Conservation (phyloP, 257 asterid genomes). For the Fraxinus anomala region DNA sequence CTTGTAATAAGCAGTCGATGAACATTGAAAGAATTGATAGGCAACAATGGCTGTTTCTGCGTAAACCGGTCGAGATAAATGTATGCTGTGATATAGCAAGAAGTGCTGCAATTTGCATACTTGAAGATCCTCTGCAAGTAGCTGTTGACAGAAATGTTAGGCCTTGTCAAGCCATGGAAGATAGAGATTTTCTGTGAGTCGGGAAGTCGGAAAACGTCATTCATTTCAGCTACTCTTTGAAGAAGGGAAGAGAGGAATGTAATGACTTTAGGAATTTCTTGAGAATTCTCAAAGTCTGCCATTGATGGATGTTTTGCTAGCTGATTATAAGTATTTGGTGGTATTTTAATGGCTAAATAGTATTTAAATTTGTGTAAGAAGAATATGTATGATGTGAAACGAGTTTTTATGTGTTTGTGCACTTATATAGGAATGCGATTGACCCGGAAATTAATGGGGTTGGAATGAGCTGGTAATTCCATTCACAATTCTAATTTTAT, state of each 20-base stretch:
- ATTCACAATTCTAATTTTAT: neutral
- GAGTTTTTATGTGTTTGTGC: slow-evolving; percentile 16
- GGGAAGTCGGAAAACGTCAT: slow-evolving; percentile 32
- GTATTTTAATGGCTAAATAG: neutral
- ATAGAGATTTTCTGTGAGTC: slow-evolving; percentile 38
- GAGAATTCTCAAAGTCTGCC: slow-evolving; percentile 48
- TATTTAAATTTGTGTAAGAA: slow-evolving; percentile 6
- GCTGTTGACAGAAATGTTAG: slow-evolving; percentile 48
- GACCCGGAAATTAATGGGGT: slow-evolving; percentile 35
- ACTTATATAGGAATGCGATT: slow-evolving; percentile 26
- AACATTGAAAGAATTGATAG: slow-evolving; percentile 61
- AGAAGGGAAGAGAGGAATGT: slow-evolving; percentile 42
- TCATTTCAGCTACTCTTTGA: slow-evolving; percentile 45
- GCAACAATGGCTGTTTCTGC: slow-evolving; percentile 54
- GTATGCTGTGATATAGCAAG: slow-evolving; percentile 64
- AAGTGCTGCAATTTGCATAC: slow-evolving; percentile 76
- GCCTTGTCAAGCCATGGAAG: slow-evolving; percentile 59
- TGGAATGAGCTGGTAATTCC: slow-evolving; percentile 37
- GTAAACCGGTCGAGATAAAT: slow-evolving; percentile 69
- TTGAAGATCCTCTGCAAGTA: slow-evolving; percentile 70
- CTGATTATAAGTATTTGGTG: neutral
- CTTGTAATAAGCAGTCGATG: slow-evolving; percentile 75
- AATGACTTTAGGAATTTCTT: slow-evolving; percentile 43
- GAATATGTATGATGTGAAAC: slow-evolving; percentile 17
- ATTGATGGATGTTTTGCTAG: slow-evolving; percentile 30